Base-by-base conservation (phyloP, 805 yeast genomes). In the Candida golubevii region DNA sequence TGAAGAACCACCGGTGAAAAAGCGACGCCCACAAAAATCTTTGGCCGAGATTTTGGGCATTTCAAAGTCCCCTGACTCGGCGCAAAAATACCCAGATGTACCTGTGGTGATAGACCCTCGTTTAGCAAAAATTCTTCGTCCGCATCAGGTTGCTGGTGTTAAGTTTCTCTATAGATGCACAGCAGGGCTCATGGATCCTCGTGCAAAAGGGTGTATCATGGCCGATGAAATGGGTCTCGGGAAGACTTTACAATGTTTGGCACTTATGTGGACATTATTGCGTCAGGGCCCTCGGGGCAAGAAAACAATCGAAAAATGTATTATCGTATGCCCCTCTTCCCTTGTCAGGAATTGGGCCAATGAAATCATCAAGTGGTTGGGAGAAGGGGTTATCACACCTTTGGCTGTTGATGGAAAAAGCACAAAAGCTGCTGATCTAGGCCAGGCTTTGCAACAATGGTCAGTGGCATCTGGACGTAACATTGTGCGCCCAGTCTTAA, bases 171-270 rank as follows among this genome's bases (percentile, higher is more conserved):
- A 89, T 58, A 69, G 90, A 44, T 91, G 99, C 64, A 88, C 95
- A 0, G 77, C 97, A 1, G 99, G 99, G 0, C 65, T 90, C 30
- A 77, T 83, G 26, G 88, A 85, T 60, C 77, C 88, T 7, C 73
- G 84, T 30, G 97, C 97, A 0, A 80, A 85, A 57, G 99, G 99
- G 3, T 91, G 97, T 59, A 91, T 91, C 40, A 91, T 91, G 98
- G 97, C 97, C 0, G 97, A 89, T 66, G 97, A 87, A 63, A 89
- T 89, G 97, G 97, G 97, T 4, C 71, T 88, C 33, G 97, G 97
- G 26, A 88, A 88, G 60, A 88, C 97, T 0, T 70, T 88, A 26
- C 97, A 88, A 61, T 91, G 98, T 62, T 75, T 91, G 30, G 75
- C 97, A 0, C 71, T 91, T 29, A 75, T 90, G 86, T 91, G 98